These are phyloP conservation scores for Eragrostis nindensis DNA, from an alignment of 176 grass and related monocot species.

Conservation along the genomic window DNA sequence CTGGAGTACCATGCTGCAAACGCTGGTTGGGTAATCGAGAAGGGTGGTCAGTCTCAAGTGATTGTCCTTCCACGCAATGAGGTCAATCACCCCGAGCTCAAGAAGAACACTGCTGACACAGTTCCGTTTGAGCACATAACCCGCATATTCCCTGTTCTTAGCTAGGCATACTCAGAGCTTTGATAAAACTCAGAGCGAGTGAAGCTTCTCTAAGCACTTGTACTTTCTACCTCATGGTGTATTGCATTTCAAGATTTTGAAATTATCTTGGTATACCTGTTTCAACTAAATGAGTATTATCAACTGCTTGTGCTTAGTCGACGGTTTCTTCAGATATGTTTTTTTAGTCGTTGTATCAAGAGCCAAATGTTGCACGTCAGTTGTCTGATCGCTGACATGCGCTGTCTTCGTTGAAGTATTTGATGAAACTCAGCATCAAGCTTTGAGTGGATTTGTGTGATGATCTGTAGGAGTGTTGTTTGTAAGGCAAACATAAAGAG, in stretches of 20 bases:
- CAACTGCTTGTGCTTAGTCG: not conserved
- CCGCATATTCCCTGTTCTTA: constrained; percentile 81
- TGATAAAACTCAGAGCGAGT: constrained; percentile 27
- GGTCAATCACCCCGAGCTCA: constrained; percentile 94
- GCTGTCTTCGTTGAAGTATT: no score
- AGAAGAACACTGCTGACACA: constrained; percentile 77
- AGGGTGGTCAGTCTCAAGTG: constrained; percentile 64
- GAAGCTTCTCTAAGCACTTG: constrained; percentile 32
- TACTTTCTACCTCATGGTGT: constrained; percentile 8
- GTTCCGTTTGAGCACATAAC: constrained; percentile 87
- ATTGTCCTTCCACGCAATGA: constrained; percentile 79
- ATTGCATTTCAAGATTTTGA: not conserved
- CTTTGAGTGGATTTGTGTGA: not conserved
- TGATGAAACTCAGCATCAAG: not conserved
- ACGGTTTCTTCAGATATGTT: not conserved
- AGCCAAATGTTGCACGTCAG: not conserved
- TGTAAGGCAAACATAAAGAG: not conserved
- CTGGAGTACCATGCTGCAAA: constrained; percentile 80
- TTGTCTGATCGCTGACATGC: not conserved
- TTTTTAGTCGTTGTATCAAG: not conserved
- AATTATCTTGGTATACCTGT: constrained; percentile 9
- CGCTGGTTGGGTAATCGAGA: constrained; percentile 84
- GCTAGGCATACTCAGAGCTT: constrained; percentile 40
- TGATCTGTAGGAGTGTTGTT: not conserved
- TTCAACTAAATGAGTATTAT: not conserved